Percentiles rank a stretch among this genome's conserved stretches.
phyloP scores from a whole-genome alignment of 805 yeast genomes.

The Tetrapisispora namnaoensis region DNA sequence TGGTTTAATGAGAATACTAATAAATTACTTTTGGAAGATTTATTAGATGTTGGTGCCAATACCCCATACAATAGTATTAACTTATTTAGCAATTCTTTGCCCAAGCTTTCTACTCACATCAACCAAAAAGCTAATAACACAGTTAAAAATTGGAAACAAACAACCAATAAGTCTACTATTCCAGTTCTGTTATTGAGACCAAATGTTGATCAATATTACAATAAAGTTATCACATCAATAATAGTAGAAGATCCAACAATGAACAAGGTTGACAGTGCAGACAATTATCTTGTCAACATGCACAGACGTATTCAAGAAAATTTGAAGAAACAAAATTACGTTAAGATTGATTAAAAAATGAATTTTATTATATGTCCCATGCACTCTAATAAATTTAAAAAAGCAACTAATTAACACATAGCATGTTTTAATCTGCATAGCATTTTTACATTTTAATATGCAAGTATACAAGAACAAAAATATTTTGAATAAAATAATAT shows the following conservation, averaged over 20 bases:
- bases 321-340: slow-evolving; percentile 38
- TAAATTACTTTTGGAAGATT: slow-evolving; percentile 53
- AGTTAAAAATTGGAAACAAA: slow-evolving; percentile 35
- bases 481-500: not conserved
- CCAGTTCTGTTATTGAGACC: slow-evolving; percentile 21
- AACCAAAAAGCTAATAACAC: slow-evolving; percentile 56
- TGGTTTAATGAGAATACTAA: slow-evolving; percentile 63
- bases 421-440: too few relatives aligned
- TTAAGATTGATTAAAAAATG: slow-evolving; percentile 13
- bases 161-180: slow-evolving; percentile 9
- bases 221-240: slow-evolving; percentile 37
- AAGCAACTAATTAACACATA: not conserved
- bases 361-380: not conserved
- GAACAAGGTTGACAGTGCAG: slow-evolving; percentile 46
- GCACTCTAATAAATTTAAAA: not conserved
- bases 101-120: slow-evolving; percentile 58
- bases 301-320: slow-evolving; percentile 56
- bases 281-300: slow-evolving; percentile 57
- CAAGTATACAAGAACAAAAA: not conserved
- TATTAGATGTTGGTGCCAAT: slow-evolving; percentile 48
- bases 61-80: slow-evolving; percentile 13
- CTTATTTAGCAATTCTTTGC: slow-evolving; percentile 41
- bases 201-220: slow-evolving; percentile 17
- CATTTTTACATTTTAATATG: not conserved
- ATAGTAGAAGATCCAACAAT: slow-evolving; percentile 65